phyloP scores from a whole-genome alignment of 345 rosid species.

The Brassica juncea region DNA sequence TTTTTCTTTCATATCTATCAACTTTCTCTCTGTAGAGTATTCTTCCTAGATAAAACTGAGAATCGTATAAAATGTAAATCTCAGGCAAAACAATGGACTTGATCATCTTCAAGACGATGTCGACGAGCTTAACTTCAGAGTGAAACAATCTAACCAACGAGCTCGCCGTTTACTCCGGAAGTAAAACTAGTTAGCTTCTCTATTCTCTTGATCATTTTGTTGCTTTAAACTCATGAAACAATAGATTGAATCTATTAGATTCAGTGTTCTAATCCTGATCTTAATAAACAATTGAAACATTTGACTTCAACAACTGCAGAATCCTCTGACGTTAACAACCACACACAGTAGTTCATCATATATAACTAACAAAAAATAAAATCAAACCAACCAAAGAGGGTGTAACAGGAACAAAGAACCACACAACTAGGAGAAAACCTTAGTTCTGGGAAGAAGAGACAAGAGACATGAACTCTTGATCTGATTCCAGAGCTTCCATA shows the following conservation, averaged over 20 bases:
- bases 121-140: constrained; percentile 70
- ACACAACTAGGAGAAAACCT: background rate
- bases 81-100: constrained; percentile 71
- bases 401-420: background rate
- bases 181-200: constrained; percentile 37
- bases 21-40: too few relatives aligned
- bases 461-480: constrained; percentile 22
- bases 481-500: constrained; percentile 64
- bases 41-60: too few relatives aligned
- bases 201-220: background rate
- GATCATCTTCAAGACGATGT: constrained; percentile 63
- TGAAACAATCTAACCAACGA: constrained; percentile 59
- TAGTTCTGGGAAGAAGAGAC: background rate
- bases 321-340: too few relatives aligned
- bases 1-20: constrained; percentile 23
- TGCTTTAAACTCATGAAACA: too few relatives aligned
- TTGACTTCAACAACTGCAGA: too few relatives aligned
- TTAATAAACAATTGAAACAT: too few relatives aligned
- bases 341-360: too few relatives aligned
- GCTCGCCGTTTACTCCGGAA: constrained; percentile 71
- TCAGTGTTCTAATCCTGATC: too few relatives aligned
- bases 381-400: background rate
- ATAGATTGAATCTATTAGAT: too few relatives aligned
- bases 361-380: too few relatives aligned
- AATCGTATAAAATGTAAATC: too few relatives aligned